These are phyloP conservation scores for Cucurbita maxima DNA, from an alignment of 306 rosid genomes.

Conservation along the genomic window DNA sequence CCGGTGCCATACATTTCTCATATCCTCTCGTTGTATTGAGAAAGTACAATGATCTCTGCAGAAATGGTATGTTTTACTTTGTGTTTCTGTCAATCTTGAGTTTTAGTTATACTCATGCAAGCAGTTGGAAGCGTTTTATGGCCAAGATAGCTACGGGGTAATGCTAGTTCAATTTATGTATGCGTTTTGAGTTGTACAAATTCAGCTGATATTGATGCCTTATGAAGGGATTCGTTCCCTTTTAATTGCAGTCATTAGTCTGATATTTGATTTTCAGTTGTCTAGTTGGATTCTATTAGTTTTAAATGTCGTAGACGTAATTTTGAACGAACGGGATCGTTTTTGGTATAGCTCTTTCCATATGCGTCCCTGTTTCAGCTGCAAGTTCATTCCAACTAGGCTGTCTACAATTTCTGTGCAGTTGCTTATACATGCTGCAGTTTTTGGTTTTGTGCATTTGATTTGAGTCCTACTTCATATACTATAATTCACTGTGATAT, in stretches of 20 bases:
- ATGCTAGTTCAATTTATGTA: neutral
- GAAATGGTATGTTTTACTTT: neutral
- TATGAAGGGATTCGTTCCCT: neutral
- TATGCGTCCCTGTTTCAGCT: neutral
- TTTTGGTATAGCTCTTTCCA: neutral
- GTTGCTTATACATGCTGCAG: neutral
- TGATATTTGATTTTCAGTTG: neutral
- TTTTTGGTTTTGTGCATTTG: neutral
- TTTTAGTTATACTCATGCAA: neutral
- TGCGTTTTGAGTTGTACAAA: neutral
- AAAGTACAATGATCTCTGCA: too few relatives aligned
- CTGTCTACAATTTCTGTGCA: too few relatives aligned
- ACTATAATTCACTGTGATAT: constrained; percentile 5
- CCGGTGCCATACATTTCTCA: neutral
- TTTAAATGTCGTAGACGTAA: neutral
- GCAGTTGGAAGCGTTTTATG: neutral
- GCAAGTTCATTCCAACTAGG: neutral
- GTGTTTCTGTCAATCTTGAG: neutral
- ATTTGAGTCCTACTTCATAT: neutral
- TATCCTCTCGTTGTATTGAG: too few relatives aligned
- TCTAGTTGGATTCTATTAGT: neutral
- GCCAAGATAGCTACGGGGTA: neutral
- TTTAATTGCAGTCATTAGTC: neutral
- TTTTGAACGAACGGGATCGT: neutral
- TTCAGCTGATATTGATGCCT: neutral